A percentile compares a stretch with the other conserved stretches of the same genome.
Evolutionary conservation across 129 eudicot genomes (phyloP).

Genomic region (Centrapalus pauciflorus): DNA sequence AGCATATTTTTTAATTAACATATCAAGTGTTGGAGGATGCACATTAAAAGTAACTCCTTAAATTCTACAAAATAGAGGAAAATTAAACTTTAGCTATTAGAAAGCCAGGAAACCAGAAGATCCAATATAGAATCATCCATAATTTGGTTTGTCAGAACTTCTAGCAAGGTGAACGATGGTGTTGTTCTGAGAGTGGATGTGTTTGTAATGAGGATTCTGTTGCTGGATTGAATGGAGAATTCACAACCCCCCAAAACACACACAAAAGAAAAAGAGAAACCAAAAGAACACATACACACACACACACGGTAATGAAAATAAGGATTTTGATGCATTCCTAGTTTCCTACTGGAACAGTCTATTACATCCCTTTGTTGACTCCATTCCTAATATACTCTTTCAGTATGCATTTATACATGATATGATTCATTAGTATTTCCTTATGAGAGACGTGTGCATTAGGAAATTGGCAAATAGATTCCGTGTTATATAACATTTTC

Average conservation of each 20-base stretch:
- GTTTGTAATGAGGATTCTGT: background rate
- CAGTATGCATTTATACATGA: no score
- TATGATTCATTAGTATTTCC: background rate
- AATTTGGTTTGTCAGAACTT: no score
- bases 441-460: background rate
- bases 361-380: no score
- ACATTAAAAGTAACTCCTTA: background rate
- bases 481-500: background rate
- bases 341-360: no score
- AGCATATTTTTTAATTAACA: no score
- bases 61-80: background rate
- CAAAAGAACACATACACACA: no score
- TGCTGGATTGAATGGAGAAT: background rate
- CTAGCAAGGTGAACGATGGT: no score
- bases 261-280: background rate
- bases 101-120: background rate
- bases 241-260: background rate
- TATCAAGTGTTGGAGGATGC: no score
- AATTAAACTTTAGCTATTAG: background rate
- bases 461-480: background rate
- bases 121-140: background rate
- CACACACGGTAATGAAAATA: no score
- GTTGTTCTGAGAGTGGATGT: background rate
- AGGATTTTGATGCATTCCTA: no score
- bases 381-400: no score